Evolutionary conservation across 371 early-diverging fungal genomes (phyloP), one percentile per base, ranked within the genome.

Genomic region (Mucor lusitanicus): DNA sequence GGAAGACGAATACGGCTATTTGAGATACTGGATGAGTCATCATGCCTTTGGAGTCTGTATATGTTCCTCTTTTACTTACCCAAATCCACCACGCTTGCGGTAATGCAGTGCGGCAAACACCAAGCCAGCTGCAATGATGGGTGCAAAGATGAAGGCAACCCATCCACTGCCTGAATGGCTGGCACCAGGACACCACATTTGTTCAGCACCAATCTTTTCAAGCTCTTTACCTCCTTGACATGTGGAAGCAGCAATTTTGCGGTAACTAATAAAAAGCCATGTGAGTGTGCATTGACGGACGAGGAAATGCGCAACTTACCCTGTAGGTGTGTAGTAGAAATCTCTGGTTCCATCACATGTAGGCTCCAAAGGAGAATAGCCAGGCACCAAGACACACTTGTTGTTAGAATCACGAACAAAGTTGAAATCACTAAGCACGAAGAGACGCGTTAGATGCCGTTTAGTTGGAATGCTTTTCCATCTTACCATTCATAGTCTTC

Each of bases 401-500:
- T 83, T 86, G 6, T 77, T 71, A 1, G 76, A 75, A 58, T 88
- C 82, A 23, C 89, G 90, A 13, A 86, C 84, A 76, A 85, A 92
- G 74, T 94, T 94, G 74, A 84, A 92, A 67, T 92, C 93, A 76
- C 92, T 86, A 64, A 25, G 42, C 61, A 40, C 32, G 30, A 15
- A 19, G 54, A 57, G 23, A 50, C 21, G 27, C 23, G 35, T 23
- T 11, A 50, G 37, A 59, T 9, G 15, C 19, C 35, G 30, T 30
- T 13, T 8, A 32, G 12, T 35, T 25, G 33, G 19, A 19, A 48
- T 53, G 11, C 27, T 23, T 53, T 42, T 11, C 12, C 12, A n/a
- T 15, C 68, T 72, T 77, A 81, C 84, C 94, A 98, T 80, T 98
- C 97, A 78, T 87, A 98, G 74, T 98, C 98, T 40, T 75, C 80